phyloP scores from a whole-genome alignment of 352 stramenopile genomes.

The Pythium volutum region DNA sequence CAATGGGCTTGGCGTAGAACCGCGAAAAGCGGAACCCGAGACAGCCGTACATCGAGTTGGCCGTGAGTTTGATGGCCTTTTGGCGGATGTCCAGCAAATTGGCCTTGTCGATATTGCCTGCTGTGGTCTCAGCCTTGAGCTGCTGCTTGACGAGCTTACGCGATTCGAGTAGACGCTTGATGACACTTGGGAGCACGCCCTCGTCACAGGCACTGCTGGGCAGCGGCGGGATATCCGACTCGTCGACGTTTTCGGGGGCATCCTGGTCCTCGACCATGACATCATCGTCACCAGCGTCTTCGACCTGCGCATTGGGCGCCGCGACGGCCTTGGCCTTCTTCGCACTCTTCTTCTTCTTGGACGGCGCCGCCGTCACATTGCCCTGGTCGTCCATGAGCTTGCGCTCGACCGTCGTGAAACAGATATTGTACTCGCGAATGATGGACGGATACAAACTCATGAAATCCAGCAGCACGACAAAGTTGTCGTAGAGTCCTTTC shows the following conservation, averaged over 20 bases:
- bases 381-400: conserved; percentile 57
- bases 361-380: conserved; percentile 23
- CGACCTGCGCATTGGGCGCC: conserved; percentile 36
- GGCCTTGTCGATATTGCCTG: conserved; percentile 77
- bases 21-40: conserved; percentile 98
- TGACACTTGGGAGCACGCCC: conserved; percentile 95
- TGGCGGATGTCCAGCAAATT: conserved; percentile 98
- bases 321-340: conserved; percentile 48
- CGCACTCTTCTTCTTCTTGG: conserved; percentile 7
- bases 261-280: conserved; percentile 76
- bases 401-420: conserved; percentile 98
- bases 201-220: conserved; percentile 73
- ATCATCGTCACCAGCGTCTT: conserved; percentile 77
- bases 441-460: conserved; percentile 99
- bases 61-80: conserved; percentile 99
- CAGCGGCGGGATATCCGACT: conserved; percentile 87
- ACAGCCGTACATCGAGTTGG: conserved; percentile 99
- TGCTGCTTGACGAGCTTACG: conserved; percentile 97
- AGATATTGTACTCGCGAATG: conserved; percentile 99
- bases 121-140: conserved; percentile 93
- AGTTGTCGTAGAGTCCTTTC: conserved; percentile 99
- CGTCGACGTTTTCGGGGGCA: conserved; percentile 46
- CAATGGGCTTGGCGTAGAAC: conserved; percentile 99
- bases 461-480: conserved; percentile 99
- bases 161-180: conserved; percentile 97